Percentiles rank a stretch among this genome's conserved stretches.
Evolutionary conservation across 768 basidiomycete species (phyloP).

Genomic region (Antrodiella citrinella): DNA sequence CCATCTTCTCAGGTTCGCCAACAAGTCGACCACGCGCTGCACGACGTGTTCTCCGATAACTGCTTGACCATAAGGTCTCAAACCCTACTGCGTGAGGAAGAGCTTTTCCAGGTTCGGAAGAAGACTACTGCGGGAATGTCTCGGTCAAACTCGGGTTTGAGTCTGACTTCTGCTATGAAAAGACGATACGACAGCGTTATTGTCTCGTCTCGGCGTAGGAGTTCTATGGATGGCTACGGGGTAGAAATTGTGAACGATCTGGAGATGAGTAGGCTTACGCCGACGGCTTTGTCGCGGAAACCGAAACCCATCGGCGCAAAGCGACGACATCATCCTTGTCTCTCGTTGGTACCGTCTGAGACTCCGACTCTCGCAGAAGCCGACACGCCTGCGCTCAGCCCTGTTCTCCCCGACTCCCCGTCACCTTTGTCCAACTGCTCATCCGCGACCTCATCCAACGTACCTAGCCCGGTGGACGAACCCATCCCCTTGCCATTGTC

Average conservation of each 20-base stretch:
- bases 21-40: slow-evolving; percentile 68
- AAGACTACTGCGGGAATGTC: slow-evolving; percentile 35
- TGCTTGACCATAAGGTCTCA: slow-evolving; percentile 63
- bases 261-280: neutral
- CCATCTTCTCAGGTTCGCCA: slow-evolving; percentile 56
- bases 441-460: slow-evolving; percentile 17
- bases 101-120: slow-evolving; percentile 49
- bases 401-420: slow-evolving; percentile 15
- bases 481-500: slow-evolving; percentile 15
- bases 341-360: slow-evolving; percentile 5
- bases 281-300: neutral
- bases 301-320: slow-evolving; percentile 2
- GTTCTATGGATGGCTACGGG: slow-evolving; percentile 28
- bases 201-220: slow-evolving; percentile 46
- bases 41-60: slow-evolving; percentile 73
- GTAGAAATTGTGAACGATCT: slow-evolving; percentile 3
- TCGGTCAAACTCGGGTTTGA: slow-evolving; percentile 51
- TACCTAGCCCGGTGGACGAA: slow-evolving; percentile 18
- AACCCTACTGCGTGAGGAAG: slow-evolving; percentile 53
- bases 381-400: slow-evolving; percentile 5
- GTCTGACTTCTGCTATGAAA: slow-evolving; percentile 51
- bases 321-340: slow-evolving; percentile 1
- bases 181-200: slow-evolving; percentile 61
- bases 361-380: neutral
- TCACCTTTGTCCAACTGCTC: slow-evolving; percentile 18